phyloP scores from a whole-genome alignment of 2,329 filamentous ascomycete species.

The Cladosporium sphaerospermum region DNA sequence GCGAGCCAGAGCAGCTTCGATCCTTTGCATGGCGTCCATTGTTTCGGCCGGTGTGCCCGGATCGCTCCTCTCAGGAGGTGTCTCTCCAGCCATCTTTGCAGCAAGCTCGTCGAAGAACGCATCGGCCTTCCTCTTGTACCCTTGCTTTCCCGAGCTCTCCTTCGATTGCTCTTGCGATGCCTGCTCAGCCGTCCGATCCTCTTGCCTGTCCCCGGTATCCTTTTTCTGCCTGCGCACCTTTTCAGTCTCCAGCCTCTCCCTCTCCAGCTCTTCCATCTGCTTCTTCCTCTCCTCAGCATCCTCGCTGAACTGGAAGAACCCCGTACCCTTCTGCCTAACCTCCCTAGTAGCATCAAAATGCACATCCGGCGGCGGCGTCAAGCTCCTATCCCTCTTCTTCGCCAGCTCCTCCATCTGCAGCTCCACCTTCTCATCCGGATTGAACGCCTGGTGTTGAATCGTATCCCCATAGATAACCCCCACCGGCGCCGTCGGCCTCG shows the following conservation, averaged over 20 bases:
- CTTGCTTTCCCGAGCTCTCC: neutral
- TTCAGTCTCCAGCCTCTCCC: slow-evolving; percentile 64
- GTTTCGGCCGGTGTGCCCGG: slow-evolving; percentile 1
- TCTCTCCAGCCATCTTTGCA: slow-evolving; percentile 24
- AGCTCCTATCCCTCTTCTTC: slow-evolving; percentile 66
- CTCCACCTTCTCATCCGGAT: slow-evolving; percentile 58
- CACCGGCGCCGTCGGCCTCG: slow-evolving; percentile 58
- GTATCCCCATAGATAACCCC: slow-evolving; percentile 79
- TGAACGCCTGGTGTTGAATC: slow-evolving; percentile 78
- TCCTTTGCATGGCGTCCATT: slow-evolving; percentile 14
- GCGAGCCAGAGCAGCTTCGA: slow-evolving; percentile 14
- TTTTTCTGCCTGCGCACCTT: slow-evolving; percentile 54
- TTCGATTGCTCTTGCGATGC: neutral
- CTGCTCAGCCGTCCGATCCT: slow-evolving; percentile 33
- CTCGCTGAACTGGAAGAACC: slow-evolving; percentile 83
- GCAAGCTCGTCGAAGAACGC: slow-evolving; percentile 60
- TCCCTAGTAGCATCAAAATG: slow-evolving; percentile 86
- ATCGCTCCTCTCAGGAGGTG: neutral
- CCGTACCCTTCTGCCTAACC: slow-evolving; percentile 79
- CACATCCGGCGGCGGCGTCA: slow-evolving; percentile 70
- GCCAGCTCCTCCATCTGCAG: slow-evolving; percentile 74
- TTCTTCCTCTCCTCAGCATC: slow-evolving; percentile 60
- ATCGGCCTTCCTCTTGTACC: slow-evolving; percentile 60
- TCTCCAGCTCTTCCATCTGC: slow-evolving; percentile 71
- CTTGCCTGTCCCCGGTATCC: slow-evolving; percentile 32